Evolutionary conservation across 2,329 filamentous ascomycete genomes (phyloP).

Genomic region (Talaromyces albobiverticillius): DNA sequence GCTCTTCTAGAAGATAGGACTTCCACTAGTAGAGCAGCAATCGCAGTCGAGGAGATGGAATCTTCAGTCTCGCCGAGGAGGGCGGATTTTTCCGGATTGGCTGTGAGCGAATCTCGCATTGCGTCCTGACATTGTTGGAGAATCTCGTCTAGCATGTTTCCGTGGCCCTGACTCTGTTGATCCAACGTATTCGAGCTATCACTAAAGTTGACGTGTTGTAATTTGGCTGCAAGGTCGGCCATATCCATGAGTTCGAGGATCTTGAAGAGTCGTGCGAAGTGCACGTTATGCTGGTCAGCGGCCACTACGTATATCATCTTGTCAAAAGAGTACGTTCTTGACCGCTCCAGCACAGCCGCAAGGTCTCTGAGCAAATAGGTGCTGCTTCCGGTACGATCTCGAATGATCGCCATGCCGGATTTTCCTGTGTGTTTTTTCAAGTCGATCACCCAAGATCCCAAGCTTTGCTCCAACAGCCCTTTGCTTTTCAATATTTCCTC

Average conservation of each 20-base stretch:
- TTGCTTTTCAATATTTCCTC: constrained; percentile 62
- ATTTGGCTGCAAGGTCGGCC: neutral
- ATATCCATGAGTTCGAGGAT: neutral
- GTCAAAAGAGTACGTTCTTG: constrained; percentile 63
- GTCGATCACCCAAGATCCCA: constrained; percentile 71
- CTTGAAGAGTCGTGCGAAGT: constrained; percentile 1
- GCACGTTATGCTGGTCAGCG: constrained; percentile 65
- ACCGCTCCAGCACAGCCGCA: constrained; percentile 66
- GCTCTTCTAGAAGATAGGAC: neutral
- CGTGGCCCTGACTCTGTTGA: neutral
- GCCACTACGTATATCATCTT: constrained; percentile 80
- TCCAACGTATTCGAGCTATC: neutral
- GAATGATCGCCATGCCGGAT: constrained; percentile 67
- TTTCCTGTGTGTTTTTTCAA: constrained; percentile 68
- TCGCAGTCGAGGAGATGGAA: neutral
- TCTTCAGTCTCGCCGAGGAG: neutral
- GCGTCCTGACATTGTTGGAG: neutral
- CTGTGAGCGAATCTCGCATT: neutral
- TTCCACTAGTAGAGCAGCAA: neutral
- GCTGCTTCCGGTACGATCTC: constrained; percentile 71
- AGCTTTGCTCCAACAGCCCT: constrained; percentile 64
- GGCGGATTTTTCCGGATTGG: neutral
- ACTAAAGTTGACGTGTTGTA: neutral
- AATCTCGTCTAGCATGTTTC: neutral
- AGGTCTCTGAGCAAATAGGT: constrained; percentile 78